Conservation (phyloP, 108 stramenopile species). For the Conticribra weissflogii region DNA sequence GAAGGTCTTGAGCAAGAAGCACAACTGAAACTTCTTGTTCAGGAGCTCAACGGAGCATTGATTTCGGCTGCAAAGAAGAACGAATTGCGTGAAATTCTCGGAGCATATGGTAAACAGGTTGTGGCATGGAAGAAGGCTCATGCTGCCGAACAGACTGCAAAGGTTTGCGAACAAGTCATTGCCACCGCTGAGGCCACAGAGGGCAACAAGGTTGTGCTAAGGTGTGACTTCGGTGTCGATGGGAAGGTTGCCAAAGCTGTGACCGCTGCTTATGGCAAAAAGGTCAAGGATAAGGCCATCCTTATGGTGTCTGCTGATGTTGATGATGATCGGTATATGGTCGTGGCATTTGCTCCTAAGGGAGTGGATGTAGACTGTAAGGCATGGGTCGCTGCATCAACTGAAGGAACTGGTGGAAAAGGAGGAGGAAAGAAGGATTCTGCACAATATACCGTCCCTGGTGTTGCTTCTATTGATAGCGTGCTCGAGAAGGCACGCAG, state of each 20-base stretch:
- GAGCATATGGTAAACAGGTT: slow-evolving; percentile 70
- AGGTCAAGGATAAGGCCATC: slow-evolving; percentile 83
- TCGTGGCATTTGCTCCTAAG: slow-evolving; percentile 81
- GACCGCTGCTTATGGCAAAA: slow-evolving; percentile 81
- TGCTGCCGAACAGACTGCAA: slow-evolving; percentile 76
- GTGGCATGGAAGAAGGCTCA: slow-evolving; percentile 84
- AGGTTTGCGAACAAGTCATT: slow-evolving; percentile 64
- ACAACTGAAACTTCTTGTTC: slow-evolving; percentile 71
- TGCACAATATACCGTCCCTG: slow-evolving; percentile 75
- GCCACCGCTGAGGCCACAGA: slow-evolving; percentile 66
- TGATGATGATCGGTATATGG: slow-evolving; percentile 69
- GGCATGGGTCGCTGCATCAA: slow-evolving; percentile 77
- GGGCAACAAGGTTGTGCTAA: slow-evolving; percentile 81
- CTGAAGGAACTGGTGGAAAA: slow-evolving; percentile 82
- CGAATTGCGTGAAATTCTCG: slow-evolving; percentile 64
- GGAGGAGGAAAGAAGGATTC: slow-evolving; percentile 90
- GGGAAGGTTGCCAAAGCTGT: slow-evolving; percentile 90
- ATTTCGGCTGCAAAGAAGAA: slow-evolving; percentile 86
- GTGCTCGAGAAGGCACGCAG: slow-evolving; percentile 72
- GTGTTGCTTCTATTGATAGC: slow-evolving; percentile 55
- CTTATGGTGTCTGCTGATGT: slow-evolving; percentile 80
- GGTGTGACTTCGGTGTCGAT: slow-evolving; percentile 92
- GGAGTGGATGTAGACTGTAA: slow-evolving; percentile 82
- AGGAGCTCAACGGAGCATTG: slow-evolving; percentile 65
- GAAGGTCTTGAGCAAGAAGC: slow-evolving; percentile 75